Base-by-base conservation (phyloP, 1,284 basidiomycete genomes). In the Moniliella sp. region DNA sequence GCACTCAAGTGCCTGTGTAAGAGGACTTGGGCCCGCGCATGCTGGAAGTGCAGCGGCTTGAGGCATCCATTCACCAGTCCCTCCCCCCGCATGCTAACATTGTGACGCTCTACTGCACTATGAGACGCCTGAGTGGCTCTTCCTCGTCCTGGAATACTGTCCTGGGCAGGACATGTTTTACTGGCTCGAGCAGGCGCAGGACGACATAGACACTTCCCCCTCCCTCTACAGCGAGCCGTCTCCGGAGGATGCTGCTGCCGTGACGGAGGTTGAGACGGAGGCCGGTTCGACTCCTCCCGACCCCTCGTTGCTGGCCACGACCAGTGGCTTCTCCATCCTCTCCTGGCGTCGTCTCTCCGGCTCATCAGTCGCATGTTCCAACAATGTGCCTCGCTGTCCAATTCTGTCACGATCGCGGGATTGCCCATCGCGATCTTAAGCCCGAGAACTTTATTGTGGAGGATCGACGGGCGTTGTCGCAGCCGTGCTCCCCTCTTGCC, bases 361-460 rank as follows among this genome's bases (percentile, higher is more conserved):
- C 73, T 97, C 45, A 82, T 97, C 49, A 75, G 83, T 5, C 75
- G 78, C 55, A 97, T 97, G 91, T 97, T 97, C 64, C 68, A 73
- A 66, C 69, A 65, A 97, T 97, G 82, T 97, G 91, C 61, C 79
- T 88, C 43, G 84, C 88, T 18, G 84, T 97, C 8, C 80, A 82
- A 3, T 74, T 78, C 12, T 94, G 88, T 64, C 88, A 97, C 59
- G 75, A 79, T 25, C 74, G 76, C 39, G 78, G 78, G 27, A 78
- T 97, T 35, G 80, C 76, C 57, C 88, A 97, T 60, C 76, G 88
- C 39, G 91, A 97, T 62, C 91, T 97, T 69, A 97, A 97, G 66
- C 88, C 88, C 0, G 64, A 65, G 37, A 65, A 65, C 45, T 64
- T 65, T 34, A 65, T 65, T 39, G 62, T 65, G 32, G 46, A 59